Evolutionary conservation across 2,329 filamentous ascomycete species (phyloP), one percentile per base, ranked within the genome.

Genomic region (Graphilbum ipis-grandicollis): DNA sequence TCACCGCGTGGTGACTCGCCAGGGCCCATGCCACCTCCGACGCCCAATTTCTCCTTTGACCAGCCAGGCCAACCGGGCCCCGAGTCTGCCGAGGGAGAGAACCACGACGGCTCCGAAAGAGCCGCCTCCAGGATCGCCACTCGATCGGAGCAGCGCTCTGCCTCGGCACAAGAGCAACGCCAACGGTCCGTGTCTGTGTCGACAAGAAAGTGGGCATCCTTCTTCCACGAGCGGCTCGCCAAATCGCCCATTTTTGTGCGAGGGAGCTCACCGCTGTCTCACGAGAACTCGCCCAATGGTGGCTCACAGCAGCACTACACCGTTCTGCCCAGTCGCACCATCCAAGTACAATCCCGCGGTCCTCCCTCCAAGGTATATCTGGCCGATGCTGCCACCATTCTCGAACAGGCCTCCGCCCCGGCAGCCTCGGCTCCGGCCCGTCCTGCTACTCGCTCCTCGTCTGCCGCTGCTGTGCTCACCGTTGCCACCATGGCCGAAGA

Each of bases 131-230:
- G n/a, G n/a, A n/a, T n/a, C n/a, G n/a, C n/a, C n/a, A n/a, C n/a
- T n/a, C n/a, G 5, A 28, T 7, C 26, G 14, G 12, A 13, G 8
- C 12, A 28, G 8, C n/a, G 19, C n/a, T 3, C 15, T 15, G 31
- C 42, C 29, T 31, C 12, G 25, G 22, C 5, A 22, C 17, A 7
- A 37, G 34, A 37, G 39, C 19, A 38, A 13, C 39, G 39, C 10
- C 26, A 7, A 7, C 6, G 9, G 6, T n/a, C 26, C n/a, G n/a
- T n/a, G n/a, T n/a, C n/a, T n/a, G n/a, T n/a, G 12, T 44, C 48
- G 14, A 42, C 44, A 5, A 46, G 49, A 17, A 52, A 46, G 33
- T 73, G 69, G 69, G 57, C 57, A n/a, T 74, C 70, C 0, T 73
- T 69, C 46, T 72, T 73, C 47, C 69, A 74, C 47, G 53, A 57